Conservation (phyloP, 169 alveolate species). For the Plasmodium falciparum region DNA sequence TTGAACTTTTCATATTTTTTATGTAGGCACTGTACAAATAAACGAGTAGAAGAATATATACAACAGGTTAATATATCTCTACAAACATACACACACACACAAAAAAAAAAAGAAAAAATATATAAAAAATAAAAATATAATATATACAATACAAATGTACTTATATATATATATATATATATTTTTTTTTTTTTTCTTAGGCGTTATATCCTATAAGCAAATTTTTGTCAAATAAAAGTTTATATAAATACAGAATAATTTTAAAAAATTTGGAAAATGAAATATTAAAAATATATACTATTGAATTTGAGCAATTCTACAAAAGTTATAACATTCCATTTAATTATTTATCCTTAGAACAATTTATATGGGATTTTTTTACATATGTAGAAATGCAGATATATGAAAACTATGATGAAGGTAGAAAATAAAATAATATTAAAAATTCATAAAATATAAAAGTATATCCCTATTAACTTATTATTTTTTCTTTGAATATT, state of each 20-base stretch:
- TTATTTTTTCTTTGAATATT: neutral
- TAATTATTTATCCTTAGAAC: conserved; percentile 52
- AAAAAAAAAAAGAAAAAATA: neutral
- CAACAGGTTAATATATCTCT: conserved; percentile 29
- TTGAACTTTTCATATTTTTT: neutral
- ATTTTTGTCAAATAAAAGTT: conserved; percentile 35
- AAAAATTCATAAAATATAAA: too few species aligned
- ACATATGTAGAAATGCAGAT: conserved; percentile 66
- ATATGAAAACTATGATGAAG: conserved; percentile 28
- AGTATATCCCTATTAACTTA: neutral
- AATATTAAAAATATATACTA: conserved; percentile 45
- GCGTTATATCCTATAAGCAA: conserved; percentile 52
- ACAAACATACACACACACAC: neutral
- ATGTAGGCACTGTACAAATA: conserved; percentile 65
- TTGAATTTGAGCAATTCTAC: conserved; percentile 61
- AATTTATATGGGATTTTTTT: conserved; percentile 67
- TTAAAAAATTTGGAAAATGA: conserved; percentile 45
- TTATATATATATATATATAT: neutral
- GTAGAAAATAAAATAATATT: conserved; percentile 4
- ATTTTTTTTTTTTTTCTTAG: neutral
- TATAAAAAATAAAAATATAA: neutral
- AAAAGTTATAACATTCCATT: conserved; percentile 18
- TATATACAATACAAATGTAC: neutral
- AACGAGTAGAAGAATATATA: conserved; percentile 61
- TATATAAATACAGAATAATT: conserved; percentile 46